Evolutionary conservation across 805 yeast species (phyloP).

Genomic region (Yarrowia sp.): DNA sequence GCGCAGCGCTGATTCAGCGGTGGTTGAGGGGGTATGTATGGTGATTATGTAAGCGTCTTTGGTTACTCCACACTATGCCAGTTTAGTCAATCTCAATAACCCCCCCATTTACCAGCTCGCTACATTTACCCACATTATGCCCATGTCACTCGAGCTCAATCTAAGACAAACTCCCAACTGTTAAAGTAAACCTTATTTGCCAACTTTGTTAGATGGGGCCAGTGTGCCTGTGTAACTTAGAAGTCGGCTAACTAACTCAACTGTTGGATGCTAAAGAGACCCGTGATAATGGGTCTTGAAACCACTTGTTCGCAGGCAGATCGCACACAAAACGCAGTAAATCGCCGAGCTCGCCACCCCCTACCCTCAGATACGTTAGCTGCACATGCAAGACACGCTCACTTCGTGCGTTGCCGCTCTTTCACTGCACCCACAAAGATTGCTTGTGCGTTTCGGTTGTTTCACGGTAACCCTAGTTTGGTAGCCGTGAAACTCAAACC

Average conservation of each 20-base stretch:
- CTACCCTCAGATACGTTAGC: neutral
- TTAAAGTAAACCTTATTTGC: constrained; percentile 1
- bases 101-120: no score
- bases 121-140: no score
- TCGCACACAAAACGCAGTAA: no score
- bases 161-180: constrained; percentile 18
- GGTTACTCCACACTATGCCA: no score
- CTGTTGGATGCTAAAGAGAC: neutral
- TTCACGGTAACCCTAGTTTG: constrained; percentile 24
- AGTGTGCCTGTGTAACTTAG: neutral
- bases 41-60: no score
- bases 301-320: no score
- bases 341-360: neutral
- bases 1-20: constrained; percentile 10
- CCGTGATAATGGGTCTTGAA: no score
- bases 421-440: constrained; percentile 7
- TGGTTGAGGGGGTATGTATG: no score
- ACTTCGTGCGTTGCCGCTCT: constrained; percentile 5
- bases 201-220: neutral
- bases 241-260: neutral
- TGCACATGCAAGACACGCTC: constrained; percentile 3
- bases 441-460: constrained; percentile 23
- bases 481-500: constrained; percentile 5
- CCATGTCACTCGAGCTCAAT: constrained; percentile 22
- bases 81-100: no score